Evolutionary conservation across 768 basidiomycete genomes (phyloP), one percentile per base, ranked within the genome.

Genomic region (Lactarius tabidus): DNA sequence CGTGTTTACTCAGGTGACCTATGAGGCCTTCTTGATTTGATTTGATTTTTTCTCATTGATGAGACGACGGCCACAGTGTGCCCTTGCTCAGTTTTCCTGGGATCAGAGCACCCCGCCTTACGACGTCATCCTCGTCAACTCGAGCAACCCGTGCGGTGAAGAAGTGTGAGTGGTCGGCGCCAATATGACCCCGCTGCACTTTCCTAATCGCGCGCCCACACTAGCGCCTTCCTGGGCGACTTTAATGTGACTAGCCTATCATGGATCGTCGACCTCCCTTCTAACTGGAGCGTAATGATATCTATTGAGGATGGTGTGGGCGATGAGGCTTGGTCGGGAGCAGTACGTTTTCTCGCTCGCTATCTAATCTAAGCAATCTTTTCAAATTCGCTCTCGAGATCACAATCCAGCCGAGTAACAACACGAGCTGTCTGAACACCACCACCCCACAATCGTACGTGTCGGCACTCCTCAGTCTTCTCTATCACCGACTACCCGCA

Each of bases 181-280:
- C 15, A 12, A 15, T 26, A n/a, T n/a, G n/a, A n/a, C n/a, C n/a
- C 48, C 28, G 3, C 12, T 23, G 48, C 48, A 51, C 48, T 26
- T 26, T 33, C 59, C 26, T 36, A 59, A 57, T 59, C 68, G 43
- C 57, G 33, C 10, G 6, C 5, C 10, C 14, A 6, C 8, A 62
- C 3, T 69, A 91, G 90, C 55, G 78, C 76, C 56, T 84, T 90
- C 68, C 79, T 90, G 54, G 75, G 75, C 60, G 82, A 86, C 75
- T 79, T 82, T 72, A 74, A 74, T n/a, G 72, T 70, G 38, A 80
- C 79, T 59, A 75, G 71, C 54, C 70, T 81, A 14, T 75, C 75
- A 17, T 89, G 82, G 81, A 79, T 73, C 61, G 77, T 78, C 55
- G 66, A 70, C 52, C 45, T 90, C 57, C 70, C 81, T 38, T 77